Conservation (phyloP, 345 rosid species). For the Streptanthus diversifolius region DNA sequence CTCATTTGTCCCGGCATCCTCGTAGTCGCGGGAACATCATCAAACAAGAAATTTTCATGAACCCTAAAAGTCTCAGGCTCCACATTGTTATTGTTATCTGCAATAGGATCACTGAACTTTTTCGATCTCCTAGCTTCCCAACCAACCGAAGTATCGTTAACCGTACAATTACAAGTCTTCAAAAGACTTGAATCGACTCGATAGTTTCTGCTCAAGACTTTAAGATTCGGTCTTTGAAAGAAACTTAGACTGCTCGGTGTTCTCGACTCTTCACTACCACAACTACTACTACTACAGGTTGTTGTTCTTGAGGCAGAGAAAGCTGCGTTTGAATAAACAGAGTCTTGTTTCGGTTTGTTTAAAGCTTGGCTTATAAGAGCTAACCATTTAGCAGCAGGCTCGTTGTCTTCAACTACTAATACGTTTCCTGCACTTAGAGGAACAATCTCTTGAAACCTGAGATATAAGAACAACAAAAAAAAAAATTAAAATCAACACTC, state of each 20-base stretch:
- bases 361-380: constrained; percentile 78
- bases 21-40: constrained; percentile 35
- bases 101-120: constrained; percentile 41
- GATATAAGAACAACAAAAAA: background rate
- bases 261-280: constrained; percentile 43
- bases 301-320: constrained; percentile 33
- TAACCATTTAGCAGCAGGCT: constrained; percentile 96
- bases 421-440: constrained; percentile 96
- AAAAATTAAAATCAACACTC: background rate
- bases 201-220: constrained; percentile 62
- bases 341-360: constrained; percentile 49
- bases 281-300: constrained; percentile 15
- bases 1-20: constrained; percentile 33
- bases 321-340: constrained; percentile 35
- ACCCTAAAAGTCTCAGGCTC: constrained; percentile 38
- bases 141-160: constrained; percentile 24
- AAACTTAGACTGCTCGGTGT: constrained; percentile 43
- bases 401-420: constrained; percentile 84
- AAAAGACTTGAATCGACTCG: constrained; percentile 62
- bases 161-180: constrained; percentile 74
- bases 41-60: constrained; percentile 34
- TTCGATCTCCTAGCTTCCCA: constrained; percentile 42
- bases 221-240: constrained; percentile 75
- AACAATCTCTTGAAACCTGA: constrained; percentile 96
- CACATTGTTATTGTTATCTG: constrained; percentile 26